Base-by-base conservation (phyloP, 2,329 filamentous ascomycete species). In the Graphium sp. region DNA sequence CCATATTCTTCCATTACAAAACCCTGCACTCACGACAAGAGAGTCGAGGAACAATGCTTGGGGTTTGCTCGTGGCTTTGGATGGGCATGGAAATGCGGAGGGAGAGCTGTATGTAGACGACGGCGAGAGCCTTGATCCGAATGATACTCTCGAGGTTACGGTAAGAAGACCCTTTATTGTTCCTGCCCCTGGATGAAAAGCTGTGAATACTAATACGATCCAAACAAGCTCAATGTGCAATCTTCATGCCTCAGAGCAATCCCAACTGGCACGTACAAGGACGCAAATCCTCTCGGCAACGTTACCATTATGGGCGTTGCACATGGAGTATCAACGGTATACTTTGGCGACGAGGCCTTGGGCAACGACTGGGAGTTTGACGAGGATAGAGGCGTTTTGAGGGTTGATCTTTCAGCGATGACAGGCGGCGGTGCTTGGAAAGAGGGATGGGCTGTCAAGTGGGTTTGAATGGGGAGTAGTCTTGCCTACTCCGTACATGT, bases 21-120 rank as follows among this genome's bases (percentile, higher is more conserved):
- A 52, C 32, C 52, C 58, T 9, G 62, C 66, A 18, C 71, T 70
- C 52, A 81, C 76, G 1, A 81, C 75, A 1, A 61, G 60, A 1
- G 64, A 63, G 24, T 52, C 80, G 21, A 60, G 75, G 23, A 59
- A 66, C 37, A 57, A 77, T 39, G 58, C 72, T 38, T 87, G 87
- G 52, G 63, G 74, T 44, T 53, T 91, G 28, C 42, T 87, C 20
- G 61, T 91, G 24, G 74, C 80, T 0, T 62, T 78, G 0, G 69
- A 63, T 5, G 42, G 45, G 1, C 54, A 75, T 29, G 77, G 74
- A 4, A 66, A 53, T 6, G 82, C 82, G 0, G 47, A 44, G 2
- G 82, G 82, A 0, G 56, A 60, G 29, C 55, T 89, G 32, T 89
- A 85, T 45, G 52, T 89, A 5, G 82, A 89, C 39, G 81, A 91